phyloP scores from a whole-genome alignment of 441 rosid species.

The Melastoma candidum region DNA sequence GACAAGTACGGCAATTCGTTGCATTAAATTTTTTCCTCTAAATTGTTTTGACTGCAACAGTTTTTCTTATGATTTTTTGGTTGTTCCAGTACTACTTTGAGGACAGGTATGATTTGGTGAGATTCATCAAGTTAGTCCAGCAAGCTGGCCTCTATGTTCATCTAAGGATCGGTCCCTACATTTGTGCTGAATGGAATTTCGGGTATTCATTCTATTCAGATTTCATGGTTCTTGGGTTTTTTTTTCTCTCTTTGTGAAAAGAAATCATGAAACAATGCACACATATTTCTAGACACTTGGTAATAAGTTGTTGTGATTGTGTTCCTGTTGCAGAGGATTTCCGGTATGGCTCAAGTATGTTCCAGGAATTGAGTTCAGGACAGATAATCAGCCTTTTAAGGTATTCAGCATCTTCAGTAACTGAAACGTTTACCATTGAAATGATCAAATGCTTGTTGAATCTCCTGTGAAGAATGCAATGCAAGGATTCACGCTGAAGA shows the following conservation, averaged over 20 bases:
- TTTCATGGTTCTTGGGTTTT: neutral
- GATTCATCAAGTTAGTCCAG: constrained; percentile 15
- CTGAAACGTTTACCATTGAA: neutral
- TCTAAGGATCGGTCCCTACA: constrained; percentile 13
- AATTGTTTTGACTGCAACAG: neutral
- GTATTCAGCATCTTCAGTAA: neutral
- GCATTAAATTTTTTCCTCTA: neutral
- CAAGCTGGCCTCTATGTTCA: constrained; percentile 13
- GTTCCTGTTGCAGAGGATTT: constrained; percentile 10
- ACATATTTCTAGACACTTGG: neutral
- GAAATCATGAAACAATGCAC: neutral
- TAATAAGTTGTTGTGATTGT: neutral
- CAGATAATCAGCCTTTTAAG: constrained; percentile 15
- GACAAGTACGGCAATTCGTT: constrained; percentile 6
- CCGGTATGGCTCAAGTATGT: constrained; percentile 17
- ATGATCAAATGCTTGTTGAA: neutral
- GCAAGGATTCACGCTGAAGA: constrained; percentile 12
- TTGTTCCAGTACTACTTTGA: constrained; percentile 5
- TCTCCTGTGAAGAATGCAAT: constrained; percentile 7
- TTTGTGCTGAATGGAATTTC: constrained; percentile 13
- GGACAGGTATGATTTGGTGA: constrained; percentile 12
- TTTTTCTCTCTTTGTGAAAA: neutral
- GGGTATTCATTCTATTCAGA: constrained; percentile 3
- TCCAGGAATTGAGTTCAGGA: constrained; percentile 15
- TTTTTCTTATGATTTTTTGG: neutral